Percentiles rank a stretch among this genome's conserved stretches.
These are phyloP conservation scores for Lepidium sativum DNA, from an alignment of 345 rosid species.

Conservation along the genomic window DNA sequence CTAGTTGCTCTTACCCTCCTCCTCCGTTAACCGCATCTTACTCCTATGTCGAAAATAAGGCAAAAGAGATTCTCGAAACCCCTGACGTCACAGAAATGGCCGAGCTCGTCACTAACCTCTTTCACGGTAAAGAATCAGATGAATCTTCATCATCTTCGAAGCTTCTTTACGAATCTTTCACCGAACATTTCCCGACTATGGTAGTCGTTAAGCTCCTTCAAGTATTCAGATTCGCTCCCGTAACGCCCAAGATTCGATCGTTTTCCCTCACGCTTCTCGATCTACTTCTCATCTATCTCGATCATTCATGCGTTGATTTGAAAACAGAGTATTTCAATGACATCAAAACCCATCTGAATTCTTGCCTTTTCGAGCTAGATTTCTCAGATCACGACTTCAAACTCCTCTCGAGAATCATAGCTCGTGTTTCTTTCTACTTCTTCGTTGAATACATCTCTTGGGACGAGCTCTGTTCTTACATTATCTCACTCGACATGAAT, in stretches of 20 bases:
- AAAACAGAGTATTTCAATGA: neutral
- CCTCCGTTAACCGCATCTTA: neutral
- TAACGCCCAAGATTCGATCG: too few relatives aligned
- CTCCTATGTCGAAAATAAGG: neutral
- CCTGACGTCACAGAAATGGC: neutral
- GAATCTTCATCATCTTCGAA: neutral
- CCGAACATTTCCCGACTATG: too few relatives aligned
- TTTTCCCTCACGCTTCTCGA: too few relatives aligned
- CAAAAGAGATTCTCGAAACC: slow-evolving; percentile 6
- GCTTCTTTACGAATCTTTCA: too few relatives aligned
- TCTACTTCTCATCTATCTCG: too few relatives aligned
- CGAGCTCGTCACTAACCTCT: slow-evolving; percentile 6
- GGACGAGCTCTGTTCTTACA: slow-evolving; percentile 11
- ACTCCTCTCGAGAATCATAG: neutral
- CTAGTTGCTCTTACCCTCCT: slow-evolving; percentile 12
- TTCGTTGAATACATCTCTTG: neutral
- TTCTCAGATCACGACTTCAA: neutral
- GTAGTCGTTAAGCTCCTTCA: too few relatives aligned
- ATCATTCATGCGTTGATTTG: too few relatives aligned
- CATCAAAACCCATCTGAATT: neutral
- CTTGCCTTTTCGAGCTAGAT: slow-evolving; percentile 2
- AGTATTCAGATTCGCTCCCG: too few relatives aligned
- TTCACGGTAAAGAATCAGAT: slow-evolving; percentile 6
- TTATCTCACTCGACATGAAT: neutral
- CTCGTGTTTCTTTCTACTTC: slow-evolving; percentile 2